Base-by-base conservation (phyloP, 1,284 basidiomycete genomes). In the Vanrija pseudolonga region DNA sequence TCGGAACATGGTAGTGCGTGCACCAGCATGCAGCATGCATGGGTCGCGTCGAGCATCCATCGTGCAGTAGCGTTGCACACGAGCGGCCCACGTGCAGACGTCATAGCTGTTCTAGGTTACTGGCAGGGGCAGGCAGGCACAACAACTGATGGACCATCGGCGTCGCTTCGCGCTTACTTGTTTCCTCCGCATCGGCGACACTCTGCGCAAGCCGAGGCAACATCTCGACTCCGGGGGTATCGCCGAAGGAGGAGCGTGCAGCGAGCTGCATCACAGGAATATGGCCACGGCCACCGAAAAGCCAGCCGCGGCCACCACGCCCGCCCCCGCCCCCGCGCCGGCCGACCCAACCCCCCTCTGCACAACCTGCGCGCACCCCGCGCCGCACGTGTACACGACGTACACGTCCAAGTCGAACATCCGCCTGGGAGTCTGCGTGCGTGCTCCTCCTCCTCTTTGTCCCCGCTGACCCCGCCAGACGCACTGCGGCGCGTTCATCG, bases 351-450 rank as follows among this genome's bases (percentile, higher is more conserved):
- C 41, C 14, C 87, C 90, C 23, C 83, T 93, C 57, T 93, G 90
- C 77, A 90, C 85, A 17, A 83, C 79, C 47, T 93, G 90, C 71
- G 85, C 88, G 0, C 78, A 79, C 22, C 82, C 83, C 19, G 80
- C 83, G 5, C 78, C 83, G 3, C 83, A 85, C 67, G 81, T 93
- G 8, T 93, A 92, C 74, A 93, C 90, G 0, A 82, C 89, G 44
- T 93, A 93, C 74, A 81, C 86, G 63, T 87, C 89, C n/a, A 83
- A 83, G 17, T 81, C 87, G 65, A 93, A 93, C 68, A 81, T 91
- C 57, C 81, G 90, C 28, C 82, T 93, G 84, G 73, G 84, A 84
- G 79, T 93, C 83, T 78, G 90, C 87, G 63, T 74, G 83, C 82
- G 57, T 59, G 19, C 20, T 28, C 15, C 39, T 19, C 8, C 14